These are phyloP conservation scores for Mortierella sp. DNA, from an alignment of 371 early-diverging fungal genomes.

Conservation along the genomic window DNA sequence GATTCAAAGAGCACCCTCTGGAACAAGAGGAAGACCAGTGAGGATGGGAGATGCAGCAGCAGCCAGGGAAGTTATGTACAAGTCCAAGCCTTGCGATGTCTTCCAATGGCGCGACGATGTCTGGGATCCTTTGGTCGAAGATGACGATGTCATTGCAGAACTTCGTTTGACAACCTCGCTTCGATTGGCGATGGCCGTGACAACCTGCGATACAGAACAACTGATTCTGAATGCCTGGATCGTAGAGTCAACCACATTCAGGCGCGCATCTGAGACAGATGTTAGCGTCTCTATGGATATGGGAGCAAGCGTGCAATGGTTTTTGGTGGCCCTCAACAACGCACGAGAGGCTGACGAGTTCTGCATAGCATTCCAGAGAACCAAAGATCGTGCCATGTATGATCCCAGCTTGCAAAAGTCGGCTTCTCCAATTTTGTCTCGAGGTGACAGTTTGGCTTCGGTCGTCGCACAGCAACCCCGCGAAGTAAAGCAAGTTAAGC, in stretches of 20 bases:
- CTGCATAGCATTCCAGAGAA: conserved; percentile 47
- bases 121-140: conserved; percentile 55
- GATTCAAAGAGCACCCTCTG: conserved; percentile 9
- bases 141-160: conserved; percentile 46
- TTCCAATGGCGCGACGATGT: conserved; percentile 55
- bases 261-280: conserved; percentile 51
- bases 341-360: conserved; percentile 51
- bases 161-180: conserved; percentile 51
- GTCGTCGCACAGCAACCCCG: conserved; percentile 20
- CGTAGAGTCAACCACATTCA: conserved; percentile 51
- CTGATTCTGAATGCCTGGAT: conserved; percentile 58
- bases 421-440: conserved; percentile 34
- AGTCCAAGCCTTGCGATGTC: conserved; percentile 52
- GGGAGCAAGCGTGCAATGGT: conserved; percentile 55
- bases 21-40: conserved; percentile 14
- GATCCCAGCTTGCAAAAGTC: conserved; percentile 51
- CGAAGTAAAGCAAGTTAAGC: conserved; percentile 37
- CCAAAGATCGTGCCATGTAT: conserved; percentile 56
- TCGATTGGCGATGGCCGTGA: conserved; percentile 54
- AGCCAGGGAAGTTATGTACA: conserved; percentile 45
- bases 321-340: conserved; percentile 45
- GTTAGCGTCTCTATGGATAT: conserved; percentile 56
- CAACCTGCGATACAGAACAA: conserved; percentile 38
- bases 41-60: conserved; percentile 26
- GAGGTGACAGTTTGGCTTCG: conserved; percentile 50